Percentiles rank a stretch among this genome's conserved stretches.
Evolutionary conservation across 208 protist species (phyloP).

Genomic region (Leishmania tropica): DNA sequence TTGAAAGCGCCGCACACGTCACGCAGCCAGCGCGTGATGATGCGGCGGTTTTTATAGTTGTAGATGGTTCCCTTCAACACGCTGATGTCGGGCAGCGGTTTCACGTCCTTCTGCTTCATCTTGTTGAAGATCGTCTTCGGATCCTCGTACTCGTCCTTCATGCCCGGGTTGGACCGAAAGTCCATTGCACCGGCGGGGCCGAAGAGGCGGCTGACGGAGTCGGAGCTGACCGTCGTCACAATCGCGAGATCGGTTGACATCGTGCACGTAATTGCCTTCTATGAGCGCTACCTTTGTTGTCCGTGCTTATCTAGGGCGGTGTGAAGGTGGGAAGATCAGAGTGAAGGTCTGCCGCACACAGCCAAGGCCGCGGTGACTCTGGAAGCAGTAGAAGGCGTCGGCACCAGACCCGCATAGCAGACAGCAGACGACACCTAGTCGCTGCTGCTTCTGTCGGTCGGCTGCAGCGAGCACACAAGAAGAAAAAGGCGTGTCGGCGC

Average conservation of each 20-base stretch:
- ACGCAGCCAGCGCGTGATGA: slow-evolving; percentile 82
- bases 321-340: neutral
- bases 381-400: neutral
- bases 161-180: slow-evolving; percentile 72
- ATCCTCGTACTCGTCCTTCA: slow-evolving; percentile 53
- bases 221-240: slow-evolving; percentile 71
- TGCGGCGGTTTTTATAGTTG: slow-evolving; percentile 82
- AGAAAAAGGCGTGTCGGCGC: neutral
- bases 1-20: slow-evolving; percentile 80
- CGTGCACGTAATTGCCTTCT: neutral
- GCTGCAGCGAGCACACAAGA: neutral
- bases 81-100: slow-evolving; percentile 67
- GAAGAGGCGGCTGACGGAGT: slow-evolving; percentile 70
- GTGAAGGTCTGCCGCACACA: neutral
- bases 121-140: slow-evolving; percentile 61
- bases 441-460: neutral
- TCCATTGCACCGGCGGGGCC: slow-evolving; percentile 66
- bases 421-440: neutral
- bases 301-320: neutral
- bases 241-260: slow-evolving; percentile 36
- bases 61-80: slow-evolving; percentile 81
- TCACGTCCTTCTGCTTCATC: slow-evolving; percentile 72
- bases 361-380: neutral
- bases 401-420: neutral
- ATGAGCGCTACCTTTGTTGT: neutral